Evolutionary conservation across 805 yeast genomes (phyloP).

Genomic region (Kluyveromyces nonfermentans): DNA sequence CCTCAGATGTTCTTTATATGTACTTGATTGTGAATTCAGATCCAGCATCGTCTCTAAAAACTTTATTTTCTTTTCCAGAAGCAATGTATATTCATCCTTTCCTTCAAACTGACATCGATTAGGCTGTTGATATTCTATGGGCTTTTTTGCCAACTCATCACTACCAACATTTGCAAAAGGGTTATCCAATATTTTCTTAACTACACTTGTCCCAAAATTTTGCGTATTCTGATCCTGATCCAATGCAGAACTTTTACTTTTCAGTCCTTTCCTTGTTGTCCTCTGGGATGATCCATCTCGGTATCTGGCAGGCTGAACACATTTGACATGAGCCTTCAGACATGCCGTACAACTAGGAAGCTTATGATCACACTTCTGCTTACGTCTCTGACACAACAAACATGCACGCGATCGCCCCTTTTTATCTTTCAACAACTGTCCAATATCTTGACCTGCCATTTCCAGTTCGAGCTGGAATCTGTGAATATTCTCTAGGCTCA

Average conservation of each 20-base stretch:
- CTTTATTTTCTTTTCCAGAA: slow-evolving; percentile 46
- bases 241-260: no score
- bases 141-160: background rate
- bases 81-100: slow-evolving; percentile 49
- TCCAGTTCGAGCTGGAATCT: slow-evolving; percentile 27
- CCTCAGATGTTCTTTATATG: slow-evolving; percentile 24
- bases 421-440: slow-evolving; percentile 32
- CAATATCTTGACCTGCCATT: slow-evolving; percentile 26
- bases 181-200: background rate
- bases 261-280: background rate
- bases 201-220: no score
- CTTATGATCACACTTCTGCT: slow-evolving; percentile 58
- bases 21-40: slow-evolving; percentile 17
- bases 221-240: no score
- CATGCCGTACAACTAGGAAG: slow-evolving; percentile 59
- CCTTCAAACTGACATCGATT: no score
- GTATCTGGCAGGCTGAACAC: slow-evolving; percentile 57
- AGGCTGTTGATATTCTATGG: slow-evolving; percentile 29
- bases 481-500: slow-evolving; percentile 29
- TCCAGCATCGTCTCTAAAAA: slow-evolving; percentile 39
- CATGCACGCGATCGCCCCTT: slow-evolving; percentile 52
- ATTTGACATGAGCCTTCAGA: slow-evolving; percentile 49
- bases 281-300: slow-evolving; percentile 6
- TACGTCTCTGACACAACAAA: slow-evolving; percentile 45
- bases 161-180: background rate